Evolutionary conservation across 2,329 filamentous ascomycete genomes (phyloP).

Genomic region (Exophiala mesophila): DNA sequence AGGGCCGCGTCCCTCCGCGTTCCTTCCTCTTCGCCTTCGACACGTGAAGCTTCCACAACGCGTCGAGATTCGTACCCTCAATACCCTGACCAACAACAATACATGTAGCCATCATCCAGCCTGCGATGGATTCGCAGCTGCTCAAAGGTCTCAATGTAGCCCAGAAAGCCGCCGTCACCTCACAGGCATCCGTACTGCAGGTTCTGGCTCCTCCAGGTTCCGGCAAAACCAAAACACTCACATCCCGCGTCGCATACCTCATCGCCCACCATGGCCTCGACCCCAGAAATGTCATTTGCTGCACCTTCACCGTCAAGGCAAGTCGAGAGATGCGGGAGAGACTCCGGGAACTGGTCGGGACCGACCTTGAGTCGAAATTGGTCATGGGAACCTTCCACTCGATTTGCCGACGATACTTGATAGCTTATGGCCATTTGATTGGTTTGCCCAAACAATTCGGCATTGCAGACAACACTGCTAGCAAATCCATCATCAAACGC

Average conservation of each 20-base stretch:
- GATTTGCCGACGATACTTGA: slow-evolving; percentile 78
- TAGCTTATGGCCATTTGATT: slow-evolving; percentile 77
- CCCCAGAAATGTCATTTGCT: slow-evolving; percentile 86
- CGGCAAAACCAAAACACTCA: slow-evolving; percentile 94
- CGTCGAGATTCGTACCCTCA: too few relatives aligned
- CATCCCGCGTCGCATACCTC: slow-evolving; percentile 85
- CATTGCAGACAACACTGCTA: slow-evolving; percentile 83
- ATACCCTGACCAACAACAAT: too few relatives aligned
- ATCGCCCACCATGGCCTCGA: slow-evolving; percentile 65
- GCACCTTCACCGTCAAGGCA: slow-evolving; percentile 95
- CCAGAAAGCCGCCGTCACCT: slow-evolving; percentile 61
- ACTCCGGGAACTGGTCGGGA: slow-evolving; percentile 74
- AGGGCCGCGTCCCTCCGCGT: too few relatives aligned
- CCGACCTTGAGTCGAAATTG: slow-evolving; percentile 67
- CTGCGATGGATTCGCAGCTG: slow-evolving; percentile 43
- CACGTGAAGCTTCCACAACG: too few relatives aligned
- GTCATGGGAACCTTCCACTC: slow-evolving; percentile 94
- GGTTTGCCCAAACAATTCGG: slow-evolving; percentile 78
- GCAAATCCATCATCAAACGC: slow-evolving; percentile 68
- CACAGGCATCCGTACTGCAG: slow-evolving; percentile 54
- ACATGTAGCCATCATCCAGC: too few relatives aligned
- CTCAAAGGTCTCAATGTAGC: slow-evolving; percentile 60
- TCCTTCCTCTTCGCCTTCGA: too few relatives aligned
- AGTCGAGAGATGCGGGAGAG: slow-evolving; percentile 89
- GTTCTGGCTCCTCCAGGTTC: slow-evolving; percentile 62